phyloP scores from a whole-genome alignment of 768 basidiomycete genomes.

The Cystofilobasidium ferigula region DNA sequence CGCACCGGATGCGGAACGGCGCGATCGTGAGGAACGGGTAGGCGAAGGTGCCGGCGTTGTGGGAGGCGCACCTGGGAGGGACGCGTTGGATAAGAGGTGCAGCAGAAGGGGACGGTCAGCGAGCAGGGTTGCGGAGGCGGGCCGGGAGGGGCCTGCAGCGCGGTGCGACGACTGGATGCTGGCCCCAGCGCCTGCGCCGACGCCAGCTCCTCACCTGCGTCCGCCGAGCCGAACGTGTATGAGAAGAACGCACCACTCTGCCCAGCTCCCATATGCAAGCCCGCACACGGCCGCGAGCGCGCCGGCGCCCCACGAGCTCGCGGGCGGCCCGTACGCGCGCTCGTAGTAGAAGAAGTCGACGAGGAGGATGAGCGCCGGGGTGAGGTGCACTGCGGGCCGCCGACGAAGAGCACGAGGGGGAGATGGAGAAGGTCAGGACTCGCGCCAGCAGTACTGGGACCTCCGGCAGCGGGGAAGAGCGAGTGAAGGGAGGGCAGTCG shows the following conservation, averaged over 20 bases:
- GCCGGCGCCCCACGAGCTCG: conserved; percentile 38
- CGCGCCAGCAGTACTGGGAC: too few relatives aligned
- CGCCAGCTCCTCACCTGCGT: too few relatives aligned
- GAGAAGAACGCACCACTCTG: conserved; percentile 51
- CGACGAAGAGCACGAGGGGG: background rate
- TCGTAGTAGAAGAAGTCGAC: conserved; percentile 58
- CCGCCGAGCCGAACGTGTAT: too few relatives aligned
- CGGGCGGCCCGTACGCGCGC: conserved; percentile 43
- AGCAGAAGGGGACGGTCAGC: too few relatives aligned
- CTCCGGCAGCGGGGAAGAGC: too few relatives aligned
- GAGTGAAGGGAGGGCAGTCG: too few relatives aligned
- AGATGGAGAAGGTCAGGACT: background rate
- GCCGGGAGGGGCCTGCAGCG: too few relatives aligned
- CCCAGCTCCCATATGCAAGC: conserved; percentile 52
- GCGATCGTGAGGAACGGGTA: conserved; percentile 70
- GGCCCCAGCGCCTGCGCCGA: too few relatives aligned
- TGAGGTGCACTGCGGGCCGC: conserved; percentile 17
- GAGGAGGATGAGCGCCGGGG: background rate
- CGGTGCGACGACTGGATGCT: too few relatives aligned
- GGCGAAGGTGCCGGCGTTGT: conserved; percentile 46
- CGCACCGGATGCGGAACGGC: conserved; percentile 45
- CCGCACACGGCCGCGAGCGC: conserved; percentile 36
- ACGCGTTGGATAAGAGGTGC: too few relatives aligned
- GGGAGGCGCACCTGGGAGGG: background rate
- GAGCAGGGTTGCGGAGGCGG: too few relatives aligned